Evolutionary conservation across 805 yeast species (phyloP).

Genomic region (Lipomyces kockii): DNA sequence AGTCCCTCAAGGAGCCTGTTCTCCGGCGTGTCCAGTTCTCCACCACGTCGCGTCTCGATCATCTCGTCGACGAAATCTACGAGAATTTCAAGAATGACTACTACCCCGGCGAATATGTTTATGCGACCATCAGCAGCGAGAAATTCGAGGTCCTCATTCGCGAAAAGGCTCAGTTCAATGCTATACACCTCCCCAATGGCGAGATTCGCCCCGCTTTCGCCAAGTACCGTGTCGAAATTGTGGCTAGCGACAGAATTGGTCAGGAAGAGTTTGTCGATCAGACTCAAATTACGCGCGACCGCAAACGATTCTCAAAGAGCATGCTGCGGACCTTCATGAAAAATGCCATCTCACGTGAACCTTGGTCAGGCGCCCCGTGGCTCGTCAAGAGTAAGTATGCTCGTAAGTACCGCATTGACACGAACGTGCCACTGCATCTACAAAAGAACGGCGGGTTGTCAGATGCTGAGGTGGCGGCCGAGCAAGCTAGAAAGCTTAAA

Average conservation of each 20-base stretch:
- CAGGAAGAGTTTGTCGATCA: constrained; percentile 74
- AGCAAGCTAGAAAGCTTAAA: constrained; percentile 25
- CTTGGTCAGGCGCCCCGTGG: constrained; percentile 95
- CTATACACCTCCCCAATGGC: constrained; percentile 44
- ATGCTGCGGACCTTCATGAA: constrained; percentile 86
- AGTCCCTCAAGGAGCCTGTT: constrained; percentile 90
- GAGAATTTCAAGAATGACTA: constrained; percentile 74
- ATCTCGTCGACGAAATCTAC: constrained; percentile 85
- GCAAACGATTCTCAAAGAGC: constrained; percentile 87
- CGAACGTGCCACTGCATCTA: constrained; percentile 41
- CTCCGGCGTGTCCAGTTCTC: constrained; percentile 82
- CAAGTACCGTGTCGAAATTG: constrained; percentile 72
- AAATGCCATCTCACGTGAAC: constrained; percentile 73
- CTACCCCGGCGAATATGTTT: constrained; percentile 88
- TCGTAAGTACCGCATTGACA: constrained; percentile 61
- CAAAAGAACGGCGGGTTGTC: constrained; percentile 30
- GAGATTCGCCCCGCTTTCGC: constrained; percentile 57
- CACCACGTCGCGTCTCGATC: constrained; percentile 78
- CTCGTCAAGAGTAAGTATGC: constrained; percentile 81
- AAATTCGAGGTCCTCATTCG: constrained; percentile 65
- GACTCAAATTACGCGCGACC: constrained; percentile 74
- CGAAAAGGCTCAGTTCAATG: constrained; percentile 77
- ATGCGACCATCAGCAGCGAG: constrained; percentile 53
- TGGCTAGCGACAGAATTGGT: constrained; percentile 39
- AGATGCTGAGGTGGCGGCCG: constrained; percentile 28